Evolutionary conservation across 2,329 filamentous ascomycete species (phyloP).

Genomic region (Purpureocillium lavendulum): DNA sequence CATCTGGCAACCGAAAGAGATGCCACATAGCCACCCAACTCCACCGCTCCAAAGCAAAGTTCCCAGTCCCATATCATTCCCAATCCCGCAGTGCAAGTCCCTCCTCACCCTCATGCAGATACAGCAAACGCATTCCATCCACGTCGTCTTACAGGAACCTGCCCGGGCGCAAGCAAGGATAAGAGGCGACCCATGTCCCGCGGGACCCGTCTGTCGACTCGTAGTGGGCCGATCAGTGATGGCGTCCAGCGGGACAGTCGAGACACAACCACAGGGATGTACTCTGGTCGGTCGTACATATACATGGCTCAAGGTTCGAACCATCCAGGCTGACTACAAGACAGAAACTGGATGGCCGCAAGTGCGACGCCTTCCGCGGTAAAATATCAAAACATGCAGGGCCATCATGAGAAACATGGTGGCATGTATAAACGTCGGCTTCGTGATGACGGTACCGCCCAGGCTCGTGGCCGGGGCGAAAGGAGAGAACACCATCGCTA

Average conservation of each 20-base stretch:
- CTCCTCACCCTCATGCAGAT: conserved; percentile 4
- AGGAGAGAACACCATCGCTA: conserved; percentile 22
- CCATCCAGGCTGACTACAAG: neutral
- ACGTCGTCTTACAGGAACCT: conserved; percentile 1
- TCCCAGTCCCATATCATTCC: conserved; percentile 16
- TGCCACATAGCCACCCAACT: conserved; percentile 20
- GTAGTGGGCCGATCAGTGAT: too few relatives aligned
- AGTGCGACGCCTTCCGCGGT: neutral
- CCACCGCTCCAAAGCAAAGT: conserved; percentile 19
- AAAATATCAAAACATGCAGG: neutral
- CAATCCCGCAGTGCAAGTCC: conserved; percentile 16
- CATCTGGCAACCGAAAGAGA: conserved; percentile 11
- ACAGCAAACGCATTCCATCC: neutral
- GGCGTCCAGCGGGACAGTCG: too few relatives aligned
- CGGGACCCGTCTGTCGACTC: neutral
- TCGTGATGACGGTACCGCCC: conserved; percentile 17
- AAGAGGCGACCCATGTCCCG: neutral
- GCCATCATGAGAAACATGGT: neutral
- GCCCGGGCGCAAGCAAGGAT: neutral
- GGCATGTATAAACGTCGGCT: conserved; percentile 12
- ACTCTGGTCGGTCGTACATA: neutral
- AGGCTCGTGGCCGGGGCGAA: conserved; percentile 8
- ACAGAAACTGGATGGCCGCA: neutral
- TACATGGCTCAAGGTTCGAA: neutral
- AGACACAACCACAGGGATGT: too few relatives aligned